Conservation (phyloP, 169 alveolate species). For the Plasmodium fragile region DNA sequence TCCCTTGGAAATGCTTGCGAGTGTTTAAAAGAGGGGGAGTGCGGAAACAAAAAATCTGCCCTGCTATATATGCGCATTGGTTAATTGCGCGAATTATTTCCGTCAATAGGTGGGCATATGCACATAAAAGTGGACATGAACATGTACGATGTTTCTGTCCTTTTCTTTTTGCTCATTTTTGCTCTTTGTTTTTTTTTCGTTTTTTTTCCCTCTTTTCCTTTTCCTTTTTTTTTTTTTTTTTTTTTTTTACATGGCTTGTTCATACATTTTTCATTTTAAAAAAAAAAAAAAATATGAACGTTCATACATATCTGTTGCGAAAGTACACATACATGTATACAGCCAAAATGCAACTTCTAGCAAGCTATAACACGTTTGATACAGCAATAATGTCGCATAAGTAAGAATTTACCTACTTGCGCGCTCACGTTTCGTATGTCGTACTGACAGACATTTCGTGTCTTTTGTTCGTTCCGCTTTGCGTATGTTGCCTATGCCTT, state of each 20-base stretch:
- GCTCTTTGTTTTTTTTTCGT: background rate
- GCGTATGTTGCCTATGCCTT: conserved; percentile 5
- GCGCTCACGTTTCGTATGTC: conserved; percentile 18
- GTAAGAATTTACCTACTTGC: conserved; percentile 43
- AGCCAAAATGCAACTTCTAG: background rate
- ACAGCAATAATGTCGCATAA: background rate
- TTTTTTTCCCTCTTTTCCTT: background rate
- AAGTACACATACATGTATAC: background rate
- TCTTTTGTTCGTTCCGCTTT: background rate
- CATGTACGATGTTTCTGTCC: background rate
- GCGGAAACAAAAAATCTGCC: background rate
- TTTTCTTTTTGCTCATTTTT: conserved; percentile 3
- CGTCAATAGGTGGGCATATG: background rate
- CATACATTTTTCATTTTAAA: conserved; percentile 1
- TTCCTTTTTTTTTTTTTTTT: background rate
- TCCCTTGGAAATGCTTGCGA: background rate
- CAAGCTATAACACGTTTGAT: background rate
- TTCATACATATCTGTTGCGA: conserved; percentile 10
- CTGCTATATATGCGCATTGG: background rate
- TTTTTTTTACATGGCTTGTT: conserved; percentile 15
- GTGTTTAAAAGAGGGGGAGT: background rate
- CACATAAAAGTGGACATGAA: conserved; percentile 5
- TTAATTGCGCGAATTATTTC: background rate
- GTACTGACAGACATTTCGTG: conserved; percentile 6
- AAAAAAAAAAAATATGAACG: background rate